A percentile compares a stretch with the other conserved stretches of the same genome.
phyloP scores from a whole-genome alignment of 202 grass and related monocot genomes.

The Carex arenaria region DNA sequence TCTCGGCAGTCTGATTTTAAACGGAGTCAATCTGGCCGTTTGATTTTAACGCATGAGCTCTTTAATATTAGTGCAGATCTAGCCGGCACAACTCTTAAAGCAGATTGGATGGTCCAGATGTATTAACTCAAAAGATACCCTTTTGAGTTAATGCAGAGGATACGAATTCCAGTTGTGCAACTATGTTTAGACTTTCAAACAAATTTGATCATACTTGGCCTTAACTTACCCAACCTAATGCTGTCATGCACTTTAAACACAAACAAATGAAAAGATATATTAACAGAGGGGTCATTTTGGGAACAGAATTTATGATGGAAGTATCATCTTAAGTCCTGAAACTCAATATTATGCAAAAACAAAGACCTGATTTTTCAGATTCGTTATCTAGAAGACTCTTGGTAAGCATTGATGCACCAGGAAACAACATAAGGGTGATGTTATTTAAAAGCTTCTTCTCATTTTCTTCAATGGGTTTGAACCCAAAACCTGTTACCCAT shows the following conservation, averaged over 20 bases:
- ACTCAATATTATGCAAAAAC: not conserved
- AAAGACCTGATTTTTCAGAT: constrained; percentile 52
- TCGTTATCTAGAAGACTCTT: constrained; percentile 61
- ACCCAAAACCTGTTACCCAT: constrained; percentile 90
- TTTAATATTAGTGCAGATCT: too few relatives aligned
- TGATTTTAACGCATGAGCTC: too few relatives aligned
- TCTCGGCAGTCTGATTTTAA: too few relatives aligned
- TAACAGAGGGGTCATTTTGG: not conserved
- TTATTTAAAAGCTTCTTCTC: constrained; percentile 65
- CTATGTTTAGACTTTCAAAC: not conserved
- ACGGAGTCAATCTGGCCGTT: too few relatives aligned
- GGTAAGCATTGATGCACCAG: constrained; percentile 65
- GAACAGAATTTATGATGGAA: not conserved
- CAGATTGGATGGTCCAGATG: too few relatives aligned
- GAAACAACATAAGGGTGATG: constrained; percentile 92
- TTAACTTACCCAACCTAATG: not conserved
- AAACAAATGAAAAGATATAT: not conserved
- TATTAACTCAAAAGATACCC: too few relatives aligned
- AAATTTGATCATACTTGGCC: not conserved
- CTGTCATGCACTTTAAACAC: not conserved
- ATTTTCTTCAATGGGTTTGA: constrained; percentile 70
- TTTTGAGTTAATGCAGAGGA: too few relatives aligned
- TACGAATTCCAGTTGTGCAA: not conserved
- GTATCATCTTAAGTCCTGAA: not conserved
- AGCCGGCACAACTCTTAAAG: too few relatives aligned